phyloP scores from a whole-genome alignment of 23 red algal species.

The Gracilariopsis chorda region DNA sequence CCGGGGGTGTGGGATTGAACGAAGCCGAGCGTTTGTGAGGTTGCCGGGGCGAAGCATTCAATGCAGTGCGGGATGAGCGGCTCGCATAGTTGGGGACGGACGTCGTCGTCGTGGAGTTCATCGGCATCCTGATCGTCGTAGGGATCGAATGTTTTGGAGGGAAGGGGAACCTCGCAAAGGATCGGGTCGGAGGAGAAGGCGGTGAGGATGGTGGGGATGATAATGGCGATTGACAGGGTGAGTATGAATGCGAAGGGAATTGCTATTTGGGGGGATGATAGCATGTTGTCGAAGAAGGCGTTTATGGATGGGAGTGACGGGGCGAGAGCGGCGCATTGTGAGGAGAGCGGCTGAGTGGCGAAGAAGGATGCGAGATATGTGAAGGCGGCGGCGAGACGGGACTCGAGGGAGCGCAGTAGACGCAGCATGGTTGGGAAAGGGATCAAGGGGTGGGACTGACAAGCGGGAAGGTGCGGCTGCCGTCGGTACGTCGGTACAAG shows the following conservation, averaged over 20 bases:
- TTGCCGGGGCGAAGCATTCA: constrained; percentile 23
- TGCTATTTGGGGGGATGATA: neutral
- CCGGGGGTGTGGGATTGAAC: constrained; percentile 4
- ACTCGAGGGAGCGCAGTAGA: neutral
- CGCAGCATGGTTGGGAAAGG: neutral
- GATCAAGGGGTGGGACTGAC: no score
- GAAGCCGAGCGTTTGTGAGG: constrained; percentile 30
- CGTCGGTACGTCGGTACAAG: no score
- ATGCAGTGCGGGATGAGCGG: neutral
- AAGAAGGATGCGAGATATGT: neutral
- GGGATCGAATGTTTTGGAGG: constrained; percentile 39
- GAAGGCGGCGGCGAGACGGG: neutral
- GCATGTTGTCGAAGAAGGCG: neutral
- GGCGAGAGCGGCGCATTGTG: neutral
- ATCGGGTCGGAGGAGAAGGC: constrained; percentile 24
- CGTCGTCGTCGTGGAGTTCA: constrained; percentile 28
- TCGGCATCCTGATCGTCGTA: constrained; percentile 2
- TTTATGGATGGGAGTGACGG: neutral
- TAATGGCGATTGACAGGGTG: neutral
- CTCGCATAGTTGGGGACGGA: constrained; percentile 11
- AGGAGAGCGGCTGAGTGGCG: neutral
- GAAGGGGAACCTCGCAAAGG: constrained; percentile 12
- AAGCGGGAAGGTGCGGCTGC: no score
- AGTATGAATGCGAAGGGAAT: constrained; percentile 5
- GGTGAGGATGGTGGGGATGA: neutral